These are phyloP conservation scores for Passalora sequoiae DNA, from an alignment of 2,329 filamentous ascomycete species.

Conservation along the genomic window DNA sequence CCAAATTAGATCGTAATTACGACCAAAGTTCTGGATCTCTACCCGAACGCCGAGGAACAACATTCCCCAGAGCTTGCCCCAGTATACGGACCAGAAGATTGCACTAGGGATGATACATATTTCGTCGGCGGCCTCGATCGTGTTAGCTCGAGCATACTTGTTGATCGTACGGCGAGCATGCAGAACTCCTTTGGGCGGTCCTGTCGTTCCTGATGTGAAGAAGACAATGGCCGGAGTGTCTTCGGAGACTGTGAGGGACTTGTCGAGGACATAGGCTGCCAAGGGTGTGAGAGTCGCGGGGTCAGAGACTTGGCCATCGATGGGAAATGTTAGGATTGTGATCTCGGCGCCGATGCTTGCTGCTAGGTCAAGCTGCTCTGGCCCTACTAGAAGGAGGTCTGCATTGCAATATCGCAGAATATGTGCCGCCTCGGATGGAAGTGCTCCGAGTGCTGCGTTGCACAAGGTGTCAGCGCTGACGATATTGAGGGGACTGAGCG, in stretches of 20 bases:
- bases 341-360: background rate
- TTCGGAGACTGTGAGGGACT: background rate
- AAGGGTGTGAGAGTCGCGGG: background rate
- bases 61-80: constrained; percentile 2
- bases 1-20: constrained; percentile 5
- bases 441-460: background rate
- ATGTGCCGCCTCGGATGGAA: background rate
- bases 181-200: background rate
- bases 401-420: constrained; percentile 3
- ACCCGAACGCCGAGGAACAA: background rate
- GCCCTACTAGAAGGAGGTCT: background rate
- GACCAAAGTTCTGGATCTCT: constrained; percentile 5
- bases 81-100: constrained; percentile 3
- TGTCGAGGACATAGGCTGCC: constrained; percentile 1
- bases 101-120: background rate
- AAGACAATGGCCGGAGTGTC: constrained; percentile 3
- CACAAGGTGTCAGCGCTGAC: too few species aligned
- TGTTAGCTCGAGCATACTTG: constrained; percentile 1
- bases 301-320: background rate
- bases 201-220: background rate
- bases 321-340: background rate
- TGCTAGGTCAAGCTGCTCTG: constrained; percentile 1
- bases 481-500: too few species aligned
- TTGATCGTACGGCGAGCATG: constrained; percentile 5
- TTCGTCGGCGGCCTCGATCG: background rate